Evolutionary conservation across 31 red algal species (phyloP), one percentile per base, ranked within the genome.

Genomic region (Odonthalia washingtoniensis): DNA sequence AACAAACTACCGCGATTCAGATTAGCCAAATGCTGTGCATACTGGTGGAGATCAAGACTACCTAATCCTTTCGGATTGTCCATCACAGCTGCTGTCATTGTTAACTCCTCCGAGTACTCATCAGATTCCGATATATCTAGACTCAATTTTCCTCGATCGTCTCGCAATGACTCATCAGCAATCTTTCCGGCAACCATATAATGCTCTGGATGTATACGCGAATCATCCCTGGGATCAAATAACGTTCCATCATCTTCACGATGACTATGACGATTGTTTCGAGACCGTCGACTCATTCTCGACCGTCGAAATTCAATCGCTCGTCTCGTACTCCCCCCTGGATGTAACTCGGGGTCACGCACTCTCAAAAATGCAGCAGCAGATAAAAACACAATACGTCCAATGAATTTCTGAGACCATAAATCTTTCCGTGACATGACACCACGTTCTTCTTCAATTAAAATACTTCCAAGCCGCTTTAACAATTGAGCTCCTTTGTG

Each of bases 171-270:
- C 66, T 99, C 94, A 60, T 95, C 88, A 1, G 88, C 91, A 83
- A 99, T 99, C 76, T 96, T 96, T 46, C 90, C 85, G 21, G 97
- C 97, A 45, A 96, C 78, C 32, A 66, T 60, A 57, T 99, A 96
- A 42, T 99, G 80, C 68, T 92, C 97, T 0, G 95, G 97, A 38
- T 99, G 97, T 74, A 99, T 83, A 30, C 97, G 97, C 39, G 91
- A 94, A 78, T 96, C 92, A 74, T 99, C 94, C 57, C 95, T 89
- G 16, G 97, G 97, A 65, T 94, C 89, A 63, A 93, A 90, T 21
- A 91, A 49, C 32, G 65, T 32, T 34, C 75, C 83, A 46, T 83
- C 93, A 75, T 78, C 89, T 45, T 89, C 77, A 77, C 89, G 49
- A n/a, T n/a, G n/a, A 32, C 63, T 53, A 37, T 53, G 34, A 44